Evolutionary conservation across 352 stramenopile genomes (phyloP).

Genomic region (Globisporangium nunn): DNA sequence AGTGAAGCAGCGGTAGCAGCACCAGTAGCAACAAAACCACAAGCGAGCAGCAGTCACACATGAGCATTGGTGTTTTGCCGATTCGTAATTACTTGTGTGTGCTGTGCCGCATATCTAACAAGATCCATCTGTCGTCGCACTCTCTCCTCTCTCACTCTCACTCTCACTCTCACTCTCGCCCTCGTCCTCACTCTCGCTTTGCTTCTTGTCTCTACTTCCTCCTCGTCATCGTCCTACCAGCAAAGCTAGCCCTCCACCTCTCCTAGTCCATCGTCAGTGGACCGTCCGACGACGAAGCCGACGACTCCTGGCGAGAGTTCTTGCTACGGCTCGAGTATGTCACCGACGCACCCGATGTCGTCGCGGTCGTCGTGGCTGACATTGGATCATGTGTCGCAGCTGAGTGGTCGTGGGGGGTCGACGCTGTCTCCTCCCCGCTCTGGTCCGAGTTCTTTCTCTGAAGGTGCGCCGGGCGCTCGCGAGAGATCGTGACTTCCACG

Average conservation of each 20-base stretch:
- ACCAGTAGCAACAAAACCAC: not conserved
- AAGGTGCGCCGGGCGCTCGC: conserved; percentile 44
- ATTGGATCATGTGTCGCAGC: not conserved
- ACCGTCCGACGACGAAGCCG: conserved; percentile 21
- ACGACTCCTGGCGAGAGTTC: conserved; percentile 23
- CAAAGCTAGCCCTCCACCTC: not conserved
- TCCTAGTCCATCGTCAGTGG: conserved; percentile 25
- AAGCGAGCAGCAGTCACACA: not conserved
- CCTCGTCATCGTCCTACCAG: not conserved
- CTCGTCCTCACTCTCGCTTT: too few relatives aligned
- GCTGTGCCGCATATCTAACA: conserved; percentile 12
- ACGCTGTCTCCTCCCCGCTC: conserved; percentile 17
- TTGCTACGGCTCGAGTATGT: conserved; percentile 15
- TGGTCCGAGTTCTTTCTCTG: conserved; percentile 24
- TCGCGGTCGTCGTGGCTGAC: conserved; percentile 6
- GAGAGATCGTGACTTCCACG: conserved; percentile 75
- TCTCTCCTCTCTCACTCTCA: not conserved
- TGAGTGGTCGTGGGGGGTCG: not conserved
- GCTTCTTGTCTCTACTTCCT: not conserved
- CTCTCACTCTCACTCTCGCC: conserved; percentile 1
- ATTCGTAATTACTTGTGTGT: conserved; percentile 4
- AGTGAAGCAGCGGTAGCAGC: not conserved
- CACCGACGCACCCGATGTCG: conserved; percentile 16
- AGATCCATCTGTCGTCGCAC: not conserved
- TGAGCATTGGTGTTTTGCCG: not conserved